Evolutionary conservation across 2,329 filamentous ascomycete species (phyloP).

Genomic region (Exophiala bonariae): DNA sequence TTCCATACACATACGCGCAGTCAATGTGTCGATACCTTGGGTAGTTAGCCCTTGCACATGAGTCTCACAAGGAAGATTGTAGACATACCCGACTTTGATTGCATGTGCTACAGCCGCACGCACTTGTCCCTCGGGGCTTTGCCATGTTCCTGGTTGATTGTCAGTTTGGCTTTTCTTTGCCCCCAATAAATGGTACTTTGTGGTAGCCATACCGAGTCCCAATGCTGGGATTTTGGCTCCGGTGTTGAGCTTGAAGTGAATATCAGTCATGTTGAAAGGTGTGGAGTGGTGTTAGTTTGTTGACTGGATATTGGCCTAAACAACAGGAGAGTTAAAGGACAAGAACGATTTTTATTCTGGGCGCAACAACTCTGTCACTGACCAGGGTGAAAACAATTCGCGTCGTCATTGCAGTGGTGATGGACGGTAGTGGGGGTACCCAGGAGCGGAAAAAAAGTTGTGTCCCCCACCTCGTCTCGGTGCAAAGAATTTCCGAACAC

Average conservation of each 20-base stretch:
- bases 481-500: conserved; percentile 2
- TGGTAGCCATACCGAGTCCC: conserved; percentile 48
- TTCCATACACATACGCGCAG: conserved; percentile 51
- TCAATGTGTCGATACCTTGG: conserved; percentile 43
- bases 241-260: conserved; percentile 46
- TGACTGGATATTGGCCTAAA: too few relatives aligned
- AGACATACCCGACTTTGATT: conserved; percentile 35
- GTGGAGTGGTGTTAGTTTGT: too few relatives aligned
- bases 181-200: background rate
- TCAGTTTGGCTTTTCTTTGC: conserved; percentile 3
- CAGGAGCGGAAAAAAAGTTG: background rate
- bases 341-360: background rate
- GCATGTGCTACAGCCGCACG: conserved; percentile 49
- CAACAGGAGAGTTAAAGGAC: too few relatives aligned
- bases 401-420: too few relatives aligned
- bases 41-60: too few relatives aligned
- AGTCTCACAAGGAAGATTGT: too few relatives aligned
- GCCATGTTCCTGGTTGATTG: conserved; percentile 47
- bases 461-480: background rate
- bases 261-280: conserved; percentile 23
- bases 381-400: background rate
- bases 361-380: background rate
- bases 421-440: background rate
- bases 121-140: conserved; percentile 50
- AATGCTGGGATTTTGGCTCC: conserved; percentile 49